phyloP scores from a whole-genome alignment of 441 rosid species.

The Theobroma grandiflorum region DNA sequence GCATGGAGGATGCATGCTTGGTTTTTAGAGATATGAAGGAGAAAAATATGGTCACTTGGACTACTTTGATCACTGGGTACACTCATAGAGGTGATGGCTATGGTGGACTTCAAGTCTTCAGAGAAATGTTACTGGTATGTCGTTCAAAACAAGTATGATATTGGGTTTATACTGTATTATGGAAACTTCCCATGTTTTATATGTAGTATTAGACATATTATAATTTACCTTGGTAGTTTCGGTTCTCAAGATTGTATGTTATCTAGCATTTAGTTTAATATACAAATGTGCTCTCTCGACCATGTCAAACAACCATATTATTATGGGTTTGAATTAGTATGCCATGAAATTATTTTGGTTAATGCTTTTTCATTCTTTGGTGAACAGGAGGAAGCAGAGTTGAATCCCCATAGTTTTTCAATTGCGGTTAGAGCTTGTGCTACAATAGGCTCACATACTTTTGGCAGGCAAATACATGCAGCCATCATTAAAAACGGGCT shows the following conservation, averaged over 20 bases:
- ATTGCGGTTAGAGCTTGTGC: constrained; percentile 91
- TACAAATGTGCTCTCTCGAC: background rate
- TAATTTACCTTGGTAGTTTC: background rate
- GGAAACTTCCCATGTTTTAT: background rate
- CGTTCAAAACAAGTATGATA: constrained; percentile 1
- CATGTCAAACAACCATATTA: background rate
- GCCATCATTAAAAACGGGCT: constrained; percentile 68
- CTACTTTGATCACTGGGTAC: constrained; percentile 79
- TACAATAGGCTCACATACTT: constrained; percentile 56
- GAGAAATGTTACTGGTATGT: constrained; percentile 74
- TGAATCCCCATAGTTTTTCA: constrained; percentile 73
- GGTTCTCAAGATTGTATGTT: background rate
- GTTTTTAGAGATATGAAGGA: constrained; percentile 57
- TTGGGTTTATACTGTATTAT: background rate
- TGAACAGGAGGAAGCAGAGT: constrained; percentile 66
- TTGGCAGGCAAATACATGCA: constrained; percentile 76
- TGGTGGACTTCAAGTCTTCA: constrained; percentile 65
- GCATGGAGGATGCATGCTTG: constrained; percentile 68
- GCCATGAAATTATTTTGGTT: background rate
- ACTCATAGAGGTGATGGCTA: constrained; percentile 77
- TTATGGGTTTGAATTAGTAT: constrained; percentile 1
- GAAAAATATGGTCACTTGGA: constrained; percentile 84
- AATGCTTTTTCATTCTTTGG: constrained; percentile 32
- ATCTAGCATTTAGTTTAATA: constrained; percentile 1
- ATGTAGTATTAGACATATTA: background rate